These are phyloP conservation scores for Acacia pycnantha DNA, from an alignment of 331 rosid species.

Conservation along the genomic window DNA sequence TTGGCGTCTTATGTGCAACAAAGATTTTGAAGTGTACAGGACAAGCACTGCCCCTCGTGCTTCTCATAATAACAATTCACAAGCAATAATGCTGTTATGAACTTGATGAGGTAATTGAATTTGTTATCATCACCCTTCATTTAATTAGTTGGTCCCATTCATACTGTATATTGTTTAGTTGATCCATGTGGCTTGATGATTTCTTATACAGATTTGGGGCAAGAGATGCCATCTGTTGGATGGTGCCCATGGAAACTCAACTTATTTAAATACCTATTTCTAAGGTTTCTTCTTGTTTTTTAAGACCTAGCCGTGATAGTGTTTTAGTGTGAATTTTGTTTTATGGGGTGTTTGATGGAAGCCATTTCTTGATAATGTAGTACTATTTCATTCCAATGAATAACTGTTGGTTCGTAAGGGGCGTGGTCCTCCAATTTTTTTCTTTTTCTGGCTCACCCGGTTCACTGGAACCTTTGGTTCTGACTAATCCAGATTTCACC, in stretches of 20 bases:
- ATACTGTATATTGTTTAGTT: neutral
- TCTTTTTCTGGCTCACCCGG: too few relatives aligned
- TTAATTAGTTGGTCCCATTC: neutral
- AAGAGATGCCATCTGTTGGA: neutral
- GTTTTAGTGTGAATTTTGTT: neutral
- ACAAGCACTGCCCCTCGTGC: neutral
- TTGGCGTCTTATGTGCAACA: neutral
- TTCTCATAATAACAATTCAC: neutral
- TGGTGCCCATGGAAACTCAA: neutral
- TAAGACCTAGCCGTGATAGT: neutral
- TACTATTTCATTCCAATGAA: too few relatives aligned
- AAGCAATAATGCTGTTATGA: neutral
- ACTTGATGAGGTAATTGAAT: neutral
- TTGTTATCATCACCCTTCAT: neutral
- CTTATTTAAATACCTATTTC: neutral
- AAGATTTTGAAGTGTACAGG: neutral
- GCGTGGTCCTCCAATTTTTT: too few relatives aligned
- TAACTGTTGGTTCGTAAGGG: too few relatives aligned
- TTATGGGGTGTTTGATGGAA: neutral
- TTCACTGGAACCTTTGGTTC: too few relatives aligned
- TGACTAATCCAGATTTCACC: too few relatives aligned
- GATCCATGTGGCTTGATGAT: neutral
- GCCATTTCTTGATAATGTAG: too few relatives aligned
- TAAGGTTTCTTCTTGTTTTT: too few relatives aligned
- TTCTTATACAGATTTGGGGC: neutral